Conservation (phyloP, 2,329 filamentous ascomycete genomes). For the Aureobasidium sp. region DNA sequence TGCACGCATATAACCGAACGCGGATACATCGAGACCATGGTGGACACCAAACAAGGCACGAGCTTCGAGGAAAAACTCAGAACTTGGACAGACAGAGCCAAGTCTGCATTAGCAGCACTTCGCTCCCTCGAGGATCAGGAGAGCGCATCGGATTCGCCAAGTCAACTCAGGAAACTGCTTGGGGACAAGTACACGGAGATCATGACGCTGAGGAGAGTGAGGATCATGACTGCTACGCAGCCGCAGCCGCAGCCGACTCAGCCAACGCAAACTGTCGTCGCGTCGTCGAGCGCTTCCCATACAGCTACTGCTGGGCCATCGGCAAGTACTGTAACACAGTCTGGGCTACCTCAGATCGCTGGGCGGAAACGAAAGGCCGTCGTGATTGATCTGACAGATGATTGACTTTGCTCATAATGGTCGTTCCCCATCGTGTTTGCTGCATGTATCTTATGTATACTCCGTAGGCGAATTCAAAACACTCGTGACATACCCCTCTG, state of each 20-base stretch:
- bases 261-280: not conserved
- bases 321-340: not conserved
- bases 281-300: not conserved
- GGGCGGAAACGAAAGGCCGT: constrained; percentile 2
- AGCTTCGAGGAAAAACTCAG: not conserved
- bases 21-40: not conserved
- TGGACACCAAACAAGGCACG: not conserved
- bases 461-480: not conserved
- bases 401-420: not conserved
- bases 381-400: not conserved
- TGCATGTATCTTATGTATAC: not conserved
- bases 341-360: not conserved
- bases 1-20: not conserved
- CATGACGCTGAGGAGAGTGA: not conserved
- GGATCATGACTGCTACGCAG: not conserved
- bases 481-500: not conserved
- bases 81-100: not conserved
- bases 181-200: not conserved
- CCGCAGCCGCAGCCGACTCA: not conserved
- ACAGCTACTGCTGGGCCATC: not conserved
- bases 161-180: not conserved
- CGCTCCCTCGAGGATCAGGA: not conserved
- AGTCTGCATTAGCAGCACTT: not conserved
- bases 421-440: not conserved
- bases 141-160: not conserved